A percentile compares a stretch with the other conserved stretches of the same genome.
Conservation (phyloP, 805 yeast genomes). For the Saccharomycopsis sp. region DNA sequence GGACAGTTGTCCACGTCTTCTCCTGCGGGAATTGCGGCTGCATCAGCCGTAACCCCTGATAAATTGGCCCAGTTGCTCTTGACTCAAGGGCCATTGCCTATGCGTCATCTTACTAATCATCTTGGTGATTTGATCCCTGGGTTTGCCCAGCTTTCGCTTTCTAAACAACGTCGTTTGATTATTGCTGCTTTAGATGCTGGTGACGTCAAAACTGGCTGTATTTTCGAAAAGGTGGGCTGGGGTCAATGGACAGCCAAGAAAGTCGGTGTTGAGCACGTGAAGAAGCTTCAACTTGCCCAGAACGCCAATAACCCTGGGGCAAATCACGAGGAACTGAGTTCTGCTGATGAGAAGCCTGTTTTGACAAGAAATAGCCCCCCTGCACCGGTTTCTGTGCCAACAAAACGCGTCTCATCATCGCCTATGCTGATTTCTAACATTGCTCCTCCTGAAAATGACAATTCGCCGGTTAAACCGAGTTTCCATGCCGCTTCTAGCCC, state of each 20-base stretch:
- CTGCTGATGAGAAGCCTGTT: neutral
- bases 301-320: constrained; percentile 39
- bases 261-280: constrained; percentile 32
- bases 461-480: too few relatives aligned
- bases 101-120: constrained; percentile 80
- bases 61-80: constrained; percentile 63
- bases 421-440: neutral
- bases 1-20: constrained; percentile 62
- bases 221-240: constrained; percentile 95
- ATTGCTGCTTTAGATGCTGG: constrained; percentile 83
- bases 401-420: neutral
- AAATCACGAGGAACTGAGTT: constrained; percentile 31
- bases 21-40: constrained; percentile 84
- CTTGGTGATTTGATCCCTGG: constrained; percentile 68
- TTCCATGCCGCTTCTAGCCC: too few relatives aligned
- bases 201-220: constrained; percentile 44
- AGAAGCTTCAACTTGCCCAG: constrained; percentile 36
- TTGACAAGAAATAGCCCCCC: neutral
- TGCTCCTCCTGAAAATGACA: neutral
- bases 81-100: constrained; percentile 81
- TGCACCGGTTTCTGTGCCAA: constrained; percentile 2
- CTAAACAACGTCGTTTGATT: constrained; percentile 84
- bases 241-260: constrained; percentile 90
- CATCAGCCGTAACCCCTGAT: constrained; percentile 75
- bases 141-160: constrained; percentile 71